Conservation (phyloP, 768 basidiomycete species). For the Clavulina sp. region DNA sequence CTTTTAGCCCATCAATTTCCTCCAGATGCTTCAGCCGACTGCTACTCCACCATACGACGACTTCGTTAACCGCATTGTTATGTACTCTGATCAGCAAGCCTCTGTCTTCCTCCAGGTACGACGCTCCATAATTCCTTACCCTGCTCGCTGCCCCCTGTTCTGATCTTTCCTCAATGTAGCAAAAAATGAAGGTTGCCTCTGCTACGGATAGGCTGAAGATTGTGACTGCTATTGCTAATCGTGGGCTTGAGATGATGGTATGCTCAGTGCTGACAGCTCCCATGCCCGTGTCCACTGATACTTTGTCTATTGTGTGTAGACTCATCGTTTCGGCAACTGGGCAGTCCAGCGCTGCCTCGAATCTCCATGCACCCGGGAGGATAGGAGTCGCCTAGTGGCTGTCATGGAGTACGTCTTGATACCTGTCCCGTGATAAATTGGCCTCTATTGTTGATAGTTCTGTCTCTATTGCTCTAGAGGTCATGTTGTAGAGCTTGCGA, state of each 20-base stretch:
- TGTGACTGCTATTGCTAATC: conserved; percentile 68
- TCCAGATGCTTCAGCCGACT: conserved; percentile 69
- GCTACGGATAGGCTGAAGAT: conserved; percentile 61
- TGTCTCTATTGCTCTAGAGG: conserved; percentile 29
- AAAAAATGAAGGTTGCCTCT: conserved; percentile 78
- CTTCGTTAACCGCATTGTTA: conserved; percentile 73
- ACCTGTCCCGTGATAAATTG: neutral
- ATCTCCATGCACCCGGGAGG: conserved; percentile 54
- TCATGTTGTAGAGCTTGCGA: conserved; percentile 70
- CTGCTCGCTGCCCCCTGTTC: neutral
- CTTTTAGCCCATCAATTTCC: conserved; percentile 68
- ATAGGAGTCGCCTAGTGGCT: conserved; percentile 61
- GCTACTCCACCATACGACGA: conserved; percentile 69
- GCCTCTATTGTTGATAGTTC: neutral
- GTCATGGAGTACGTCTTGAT: conserved; percentile 53
- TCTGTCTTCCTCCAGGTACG: conserved; percentile 48
- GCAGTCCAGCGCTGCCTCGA: conserved; percentile 78
- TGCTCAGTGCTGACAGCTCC: conserved; percentile 47
- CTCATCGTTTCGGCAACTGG: conserved; percentile 73
- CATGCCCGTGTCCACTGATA: neutral
- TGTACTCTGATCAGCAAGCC: conserved; percentile 78
- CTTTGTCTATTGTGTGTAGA: neutral
- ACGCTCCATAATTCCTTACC: neutral
- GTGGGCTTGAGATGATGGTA: conserved; percentile 87
- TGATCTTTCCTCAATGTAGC: too few relatives aligned